These are phyloP conservation scores for Pythium apleroticum DNA, from an alignment of 352 stramenopile genomes.

Conservation along the genomic window DNA sequence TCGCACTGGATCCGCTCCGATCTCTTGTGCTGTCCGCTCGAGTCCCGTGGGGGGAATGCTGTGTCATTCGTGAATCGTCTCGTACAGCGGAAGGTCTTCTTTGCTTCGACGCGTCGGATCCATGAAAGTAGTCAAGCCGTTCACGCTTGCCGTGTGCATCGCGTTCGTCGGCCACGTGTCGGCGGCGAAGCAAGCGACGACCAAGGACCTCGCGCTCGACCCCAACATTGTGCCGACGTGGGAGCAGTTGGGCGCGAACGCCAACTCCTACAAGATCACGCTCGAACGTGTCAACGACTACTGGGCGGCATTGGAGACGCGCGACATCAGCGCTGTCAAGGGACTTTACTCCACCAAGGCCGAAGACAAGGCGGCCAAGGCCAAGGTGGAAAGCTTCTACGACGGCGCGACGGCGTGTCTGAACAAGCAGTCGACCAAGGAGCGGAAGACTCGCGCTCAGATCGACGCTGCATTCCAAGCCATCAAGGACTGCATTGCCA, in stretches of 20 bases:
- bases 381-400: background rate
- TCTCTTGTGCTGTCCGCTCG: no score
- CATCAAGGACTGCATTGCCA: background rate
- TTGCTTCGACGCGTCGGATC: background rate
- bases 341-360: background rate
- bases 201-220: slow-evolving; percentile 13
- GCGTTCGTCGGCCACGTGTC: background rate
- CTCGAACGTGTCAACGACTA: background rate
- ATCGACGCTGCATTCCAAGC: background rate
- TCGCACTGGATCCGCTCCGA: no score
- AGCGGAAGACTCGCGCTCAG: background rate
- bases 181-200: background rate
- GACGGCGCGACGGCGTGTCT: background rate
- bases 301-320: background rate
- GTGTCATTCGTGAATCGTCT: background rate
- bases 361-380: background rate
- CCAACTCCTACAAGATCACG: background rate
- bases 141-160: background rate
- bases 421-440: background rate
- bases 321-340: background rate
- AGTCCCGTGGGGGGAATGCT: no score
- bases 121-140: background rate
- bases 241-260: background rate
- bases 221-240: slow-evolving; percentile 14
- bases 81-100: background rate